Conservation (phyloP, 2,329 filamentous ascomycete genomes). For the Fusarium sp. region DNA sequence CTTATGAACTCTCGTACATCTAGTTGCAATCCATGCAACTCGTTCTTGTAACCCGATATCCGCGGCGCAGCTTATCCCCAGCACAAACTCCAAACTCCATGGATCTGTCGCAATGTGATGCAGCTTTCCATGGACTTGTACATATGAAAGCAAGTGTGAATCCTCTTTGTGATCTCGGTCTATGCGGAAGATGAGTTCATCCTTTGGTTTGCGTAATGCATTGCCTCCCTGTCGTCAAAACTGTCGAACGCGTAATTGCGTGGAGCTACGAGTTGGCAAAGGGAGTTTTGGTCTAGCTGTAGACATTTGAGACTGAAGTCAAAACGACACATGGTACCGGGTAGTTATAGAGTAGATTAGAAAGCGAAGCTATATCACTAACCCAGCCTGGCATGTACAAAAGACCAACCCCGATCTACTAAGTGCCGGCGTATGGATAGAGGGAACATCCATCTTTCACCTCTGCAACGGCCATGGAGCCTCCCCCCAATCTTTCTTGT, state of each 20-base stretch:
- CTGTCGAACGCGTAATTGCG: not conserved
- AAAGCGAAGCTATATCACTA: too few species aligned
- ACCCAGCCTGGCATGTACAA: too few species aligned
- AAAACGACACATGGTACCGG: too few species aligned
- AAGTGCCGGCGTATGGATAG: too few species aligned
- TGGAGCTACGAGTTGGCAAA: not conserved
- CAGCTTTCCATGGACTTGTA: not conserved
- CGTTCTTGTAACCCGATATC: too few species aligned
- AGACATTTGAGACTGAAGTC: too few species aligned
- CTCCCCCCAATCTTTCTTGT: too few species aligned
- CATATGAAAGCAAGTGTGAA: not conserved
- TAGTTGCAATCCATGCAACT: not conserved
- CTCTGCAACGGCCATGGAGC: too few species aligned
- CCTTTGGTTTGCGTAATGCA: not conserved
- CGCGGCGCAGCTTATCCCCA: not conserved
- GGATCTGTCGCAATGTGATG: not conserved
- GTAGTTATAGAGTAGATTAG: too few species aligned
- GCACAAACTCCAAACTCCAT: not conserved
- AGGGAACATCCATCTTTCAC: too few species aligned
- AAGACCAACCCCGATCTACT: too few species aligned
- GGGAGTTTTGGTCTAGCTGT: not conserved
- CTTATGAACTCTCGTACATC: not conserved
- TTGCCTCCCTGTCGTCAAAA: too few species aligned
- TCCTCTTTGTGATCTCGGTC: not conserved
- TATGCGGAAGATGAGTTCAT: not conserved